These are phyloP conservation scores for Hypocrella siamensis DNA, from an alignment of 2,329 filamentous ascomycete species.

Conservation along the genomic window DNA sequence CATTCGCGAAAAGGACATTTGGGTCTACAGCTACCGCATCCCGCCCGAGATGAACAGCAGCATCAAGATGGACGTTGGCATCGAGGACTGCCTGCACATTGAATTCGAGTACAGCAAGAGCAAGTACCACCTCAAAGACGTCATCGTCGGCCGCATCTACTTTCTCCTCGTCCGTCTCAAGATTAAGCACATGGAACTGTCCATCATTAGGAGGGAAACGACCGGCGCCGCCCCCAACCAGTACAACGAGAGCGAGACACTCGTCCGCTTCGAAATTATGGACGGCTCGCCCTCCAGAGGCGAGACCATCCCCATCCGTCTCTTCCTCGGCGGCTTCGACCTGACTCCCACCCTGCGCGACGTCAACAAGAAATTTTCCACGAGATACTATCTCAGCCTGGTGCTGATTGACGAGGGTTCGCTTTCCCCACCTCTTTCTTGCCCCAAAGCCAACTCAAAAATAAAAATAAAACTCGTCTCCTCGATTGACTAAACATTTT, in stretches of 20 bases:
- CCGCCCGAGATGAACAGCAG: conserved; percentile 95
- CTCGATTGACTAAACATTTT: too few relatives aligned
- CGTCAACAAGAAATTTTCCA: conserved; percentile 99
- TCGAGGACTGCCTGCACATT: conserved; percentile 97
- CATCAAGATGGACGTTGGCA: conserved; percentile 99
- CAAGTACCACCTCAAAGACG: conserved; percentile 98
- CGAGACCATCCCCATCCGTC: conserved; percentile 85
- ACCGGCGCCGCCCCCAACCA: conserved; percentile 95
- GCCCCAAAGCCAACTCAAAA: neutral
- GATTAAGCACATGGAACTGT: conserved; percentile 99
- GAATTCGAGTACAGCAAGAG: conserved; percentile 99
- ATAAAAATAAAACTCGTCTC: neutral
- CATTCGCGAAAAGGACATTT: conserved; percentile 96
- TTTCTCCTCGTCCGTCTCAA: conserved; percentile 93
- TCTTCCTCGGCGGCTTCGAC: conserved; percentile 96
- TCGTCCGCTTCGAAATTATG: conserved; percentile 99
- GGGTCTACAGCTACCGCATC: conserved; percentile 98
- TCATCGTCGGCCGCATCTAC: conserved; percentile 97
- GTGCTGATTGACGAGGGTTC: conserved; percentile 89
- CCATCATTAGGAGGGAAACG: conserved; percentile 91
- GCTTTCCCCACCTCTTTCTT: conserved; percentile 8
- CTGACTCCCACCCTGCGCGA: conserved; percentile 96
- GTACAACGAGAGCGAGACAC: conserved; percentile 97
- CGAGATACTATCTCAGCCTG: conserved; percentile 89
- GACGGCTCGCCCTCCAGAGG: conserved; percentile 94